Conservation (phyloP, 1,284 basidiomycete genomes). For the Leccinum idahoense region DNA sequence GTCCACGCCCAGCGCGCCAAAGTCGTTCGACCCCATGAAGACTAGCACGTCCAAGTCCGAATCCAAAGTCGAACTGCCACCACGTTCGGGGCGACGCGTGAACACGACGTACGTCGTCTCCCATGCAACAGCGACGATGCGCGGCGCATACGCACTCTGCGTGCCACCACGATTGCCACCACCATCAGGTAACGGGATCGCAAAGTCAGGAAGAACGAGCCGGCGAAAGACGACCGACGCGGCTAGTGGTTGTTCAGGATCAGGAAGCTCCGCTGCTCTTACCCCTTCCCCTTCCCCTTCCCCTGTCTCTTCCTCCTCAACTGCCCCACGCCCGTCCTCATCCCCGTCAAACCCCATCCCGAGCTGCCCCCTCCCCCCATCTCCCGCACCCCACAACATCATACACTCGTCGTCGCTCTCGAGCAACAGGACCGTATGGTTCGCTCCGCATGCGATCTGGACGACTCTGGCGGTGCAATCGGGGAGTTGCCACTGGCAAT, state of each 20-base stretch:
- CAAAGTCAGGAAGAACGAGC: constrained; percentile 24
- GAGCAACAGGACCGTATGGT: constrained; percentile 29
- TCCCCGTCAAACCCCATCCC: constrained; percentile 9
- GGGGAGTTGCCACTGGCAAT: constrained; percentile 4
- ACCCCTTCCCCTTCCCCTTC: neutral
- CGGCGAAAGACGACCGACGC: constrained; percentile 37
- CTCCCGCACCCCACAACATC: constrained; percentile 67
- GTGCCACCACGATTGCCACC: neutral
- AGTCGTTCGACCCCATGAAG: constrained; percentile 80
- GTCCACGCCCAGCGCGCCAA: constrained; percentile 58
- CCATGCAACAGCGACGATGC: constrained; percentile 63
- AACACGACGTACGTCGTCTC: constrained; percentile 75
- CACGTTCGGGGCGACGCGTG: constrained; percentile 20
- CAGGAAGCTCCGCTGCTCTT: neutral
- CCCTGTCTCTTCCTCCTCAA: neutral
- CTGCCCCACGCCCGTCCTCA: neutral
- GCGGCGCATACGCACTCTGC: neutral
- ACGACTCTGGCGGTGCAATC: constrained; percentile 9
- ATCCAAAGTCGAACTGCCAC: neutral
- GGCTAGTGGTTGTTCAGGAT: neutral
- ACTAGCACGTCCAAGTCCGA: constrained; percentile 57
- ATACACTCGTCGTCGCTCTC: constrained; percentile 12
- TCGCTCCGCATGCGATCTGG: constrained; percentile 28
- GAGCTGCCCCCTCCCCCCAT: constrained; percentile 59
- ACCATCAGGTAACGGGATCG: neutral